Evolutionary conservation across 2,329 filamentous ascomycete species (phyloP), one percentile per base, ranked within the genome.

Genomic region (Colletotrichum falcatum): DNA sequence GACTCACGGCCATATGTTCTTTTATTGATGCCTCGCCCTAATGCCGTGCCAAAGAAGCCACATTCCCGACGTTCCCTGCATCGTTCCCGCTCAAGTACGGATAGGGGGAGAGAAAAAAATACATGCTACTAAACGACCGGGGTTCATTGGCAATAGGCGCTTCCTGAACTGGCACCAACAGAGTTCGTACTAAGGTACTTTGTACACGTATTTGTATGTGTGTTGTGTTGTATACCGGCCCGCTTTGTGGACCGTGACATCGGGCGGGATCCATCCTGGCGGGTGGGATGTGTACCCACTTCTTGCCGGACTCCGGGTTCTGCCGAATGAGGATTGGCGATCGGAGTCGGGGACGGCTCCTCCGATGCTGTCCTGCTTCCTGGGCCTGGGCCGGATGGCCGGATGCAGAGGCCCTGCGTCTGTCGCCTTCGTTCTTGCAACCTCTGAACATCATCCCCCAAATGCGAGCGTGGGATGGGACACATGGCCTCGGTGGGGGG

Each of bases 261-360:
- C 63, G 63, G 66, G 42, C 56, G 39, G 20, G 33, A 51, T 51
- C 56, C 49, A 56, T 48, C 18, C 16, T 48, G 54, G 55, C 49
- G 62, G 63, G 60, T 48, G 55, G 16, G n/a, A 20, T 4, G 39
- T 8, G 42, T 42, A 20, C 30, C 61, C 62, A 42, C 58, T 23
- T 23, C 48, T 9, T 51, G 9, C 54, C 28, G 55, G 26, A 48
- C 26, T 5, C 44, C 26, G 11, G 39, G 39, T n/a, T n/a, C n/a
- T n/a, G n/a, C n/a, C n/a, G n/a, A n/a, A n/a, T n/a, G n/a, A n/a
- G n/a, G n/a, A n/a, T n/a, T n/a, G n/a, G n/a, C n/a, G n/a, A n/a
- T n/a, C n/a, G n/a, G n/a, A n/a, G n/a, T n/a, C n/a, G n/a, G n/a
- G n/a, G n/a, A n/a, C n/a, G n/a, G n/a, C n/a, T n/a, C n/a, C n/a